Evolutionary conservation across 2,329 filamentous ascomycete genomes (phyloP), one percentile per base, ranked within the genome.

Genomic region (Pyrenophora teres): DNA sequence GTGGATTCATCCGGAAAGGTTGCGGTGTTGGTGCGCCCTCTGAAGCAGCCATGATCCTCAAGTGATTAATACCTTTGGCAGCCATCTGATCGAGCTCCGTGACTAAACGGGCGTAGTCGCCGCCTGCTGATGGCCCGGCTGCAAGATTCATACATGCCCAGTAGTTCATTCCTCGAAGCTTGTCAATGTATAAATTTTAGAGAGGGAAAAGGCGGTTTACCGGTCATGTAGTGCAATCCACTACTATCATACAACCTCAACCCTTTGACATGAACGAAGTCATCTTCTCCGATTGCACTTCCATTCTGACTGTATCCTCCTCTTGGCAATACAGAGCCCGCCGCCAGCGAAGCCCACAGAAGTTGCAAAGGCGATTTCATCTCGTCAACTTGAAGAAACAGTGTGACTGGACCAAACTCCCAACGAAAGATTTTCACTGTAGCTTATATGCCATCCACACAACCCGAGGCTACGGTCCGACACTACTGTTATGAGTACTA

Each of bases 61-160:
- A 65, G 47, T 76, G 73, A 30, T 76, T 76, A 10, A 76, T 65
- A 3, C 73, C 73, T 40, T 72, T 69, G 5, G 68, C 67, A 21
- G 71, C 67, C 73, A 76, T 74, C 45, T 76, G 72, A 40, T 76
- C 72, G 18, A 76, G 65, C 46, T 76, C 73, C 6, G 64, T 71
- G 43, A 69, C 59, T 5, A 76, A 65, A 18, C 73, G 72, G 6
- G 70, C 64, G 48, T 70, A 65, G 38, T 75, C 73, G 6, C 73
- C 73, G 13, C 73, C 73, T 18, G 63, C 59, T 2, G 68, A 65
- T 2, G 60, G 62, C 23, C 69, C 62, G 27, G 73, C 71, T 3
- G 73, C 73, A 13, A 75, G 50, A 44, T 76, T 76, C 66, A 76
- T 69, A 46, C 73, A 76, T 25, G 72, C 68, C 73, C 73, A 76